A percentile compares a stretch with the other conserved stretches of the same genome.
These are phyloP conservation scores for Trichoderma endophyticum DNA, from an alignment of 2,329 filamentous ascomycete species.

Conservation along the genomic window DNA sequence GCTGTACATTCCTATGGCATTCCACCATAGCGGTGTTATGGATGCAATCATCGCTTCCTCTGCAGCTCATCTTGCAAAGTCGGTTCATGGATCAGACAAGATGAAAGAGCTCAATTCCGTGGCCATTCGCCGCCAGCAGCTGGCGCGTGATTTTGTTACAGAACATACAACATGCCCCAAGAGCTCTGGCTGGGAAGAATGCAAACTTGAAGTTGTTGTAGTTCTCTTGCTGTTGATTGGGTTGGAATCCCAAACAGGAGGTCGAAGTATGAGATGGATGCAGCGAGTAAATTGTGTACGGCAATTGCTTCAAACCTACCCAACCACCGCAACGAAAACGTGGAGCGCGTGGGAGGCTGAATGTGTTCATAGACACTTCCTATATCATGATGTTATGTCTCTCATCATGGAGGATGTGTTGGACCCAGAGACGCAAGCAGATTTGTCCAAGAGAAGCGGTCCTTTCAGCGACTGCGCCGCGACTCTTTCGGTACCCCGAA, in stretches of 20 bases:
- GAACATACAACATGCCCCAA: background rate
- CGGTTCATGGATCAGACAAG: background rate
- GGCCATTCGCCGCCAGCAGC: background rate
- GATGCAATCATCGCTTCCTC: background rate
- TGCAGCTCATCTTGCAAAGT: background rate
- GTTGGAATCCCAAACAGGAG: background rate
- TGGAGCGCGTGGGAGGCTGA: background rate
- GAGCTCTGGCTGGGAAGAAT: background rate
- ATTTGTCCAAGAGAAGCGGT: background rate
- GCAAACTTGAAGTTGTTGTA: background rate
- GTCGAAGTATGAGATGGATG: background rate
- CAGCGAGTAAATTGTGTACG: background rate
- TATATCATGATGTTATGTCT: background rate
- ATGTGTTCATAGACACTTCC: background rate
- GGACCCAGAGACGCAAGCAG: background rate
- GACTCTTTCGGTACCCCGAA: background rate
- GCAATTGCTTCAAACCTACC: background rate
- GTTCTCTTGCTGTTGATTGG: background rate
- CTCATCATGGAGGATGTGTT: conserved; percentile 1
- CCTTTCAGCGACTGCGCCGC: background rate
- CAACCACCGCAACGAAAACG: background rate
- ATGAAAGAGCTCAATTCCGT: background rate
- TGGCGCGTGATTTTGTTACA: background rate
- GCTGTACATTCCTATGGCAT: background rate
- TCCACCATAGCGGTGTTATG: background rate